These are phyloP conservation scores for Musa troglodytarum DNA, from an alignment of 176 grass and related monocot genomes.

Conservation along the genomic window DNA sequence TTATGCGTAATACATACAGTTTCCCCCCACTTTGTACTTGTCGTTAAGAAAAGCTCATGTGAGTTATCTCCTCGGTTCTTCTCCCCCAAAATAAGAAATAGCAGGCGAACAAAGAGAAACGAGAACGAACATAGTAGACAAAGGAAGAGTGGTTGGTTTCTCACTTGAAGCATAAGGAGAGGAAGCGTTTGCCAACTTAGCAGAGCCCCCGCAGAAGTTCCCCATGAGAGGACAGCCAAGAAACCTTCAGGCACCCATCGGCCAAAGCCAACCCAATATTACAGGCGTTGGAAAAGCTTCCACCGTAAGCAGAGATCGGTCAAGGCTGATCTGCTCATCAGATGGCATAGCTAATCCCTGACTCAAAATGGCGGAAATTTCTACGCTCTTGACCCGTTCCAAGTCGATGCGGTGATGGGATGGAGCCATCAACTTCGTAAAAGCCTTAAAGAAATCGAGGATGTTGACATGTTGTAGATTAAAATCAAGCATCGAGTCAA, in stretches of 20 bases:
- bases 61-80: too few relatives aligned
- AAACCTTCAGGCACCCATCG: not conserved
- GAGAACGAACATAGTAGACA: not conserved
- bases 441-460: too few relatives aligned
- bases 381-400: not conserved
- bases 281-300: too few relatives aligned
- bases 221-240: not conserved
- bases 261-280: too few relatives aligned
- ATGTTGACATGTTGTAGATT: not conserved
- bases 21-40: too few relatives aligned
- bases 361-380: not conserved
- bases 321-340: too few relatives aligned
- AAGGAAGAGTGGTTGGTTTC: not conserved
- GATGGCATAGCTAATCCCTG: too few relatives aligned
- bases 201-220: slow-evolving; percentile 7
- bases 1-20: too few relatives aligned
- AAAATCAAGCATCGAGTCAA: not conserved
- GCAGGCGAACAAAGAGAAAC: not conserved
- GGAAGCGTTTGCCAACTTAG: slow-evolving; percentile 24
- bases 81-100: not conserved
- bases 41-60: too few relatives aligned
- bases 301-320: too few relatives aligned
- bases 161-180: slow-evolving; percentile 19
- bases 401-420: not conserved
- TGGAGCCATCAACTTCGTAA: too few relatives aligned